phyloP scores from a whole-genome alignment of 2,329 filamentous ascomycete species.

The Exophiala bonariae region DNA sequence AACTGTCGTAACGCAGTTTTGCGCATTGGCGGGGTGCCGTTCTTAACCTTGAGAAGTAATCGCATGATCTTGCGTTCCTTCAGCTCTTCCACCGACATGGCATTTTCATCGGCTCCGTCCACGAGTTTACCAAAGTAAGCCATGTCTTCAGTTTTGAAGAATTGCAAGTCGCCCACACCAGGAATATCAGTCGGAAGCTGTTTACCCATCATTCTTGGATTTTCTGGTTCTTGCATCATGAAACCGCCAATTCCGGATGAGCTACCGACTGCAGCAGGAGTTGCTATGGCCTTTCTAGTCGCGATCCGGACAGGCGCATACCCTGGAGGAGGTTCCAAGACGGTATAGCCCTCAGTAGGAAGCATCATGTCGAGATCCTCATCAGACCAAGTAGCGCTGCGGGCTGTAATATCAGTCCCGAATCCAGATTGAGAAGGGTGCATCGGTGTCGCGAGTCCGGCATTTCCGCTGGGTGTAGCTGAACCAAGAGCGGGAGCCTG shows the following conservation, averaged over 20 bases:
- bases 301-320: conserved; percentile 82
- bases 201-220: conserved; percentile 77
- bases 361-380: conserved; percentile 93
- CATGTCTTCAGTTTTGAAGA: conserved; percentile 99
- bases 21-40: conserved; percentile 96
- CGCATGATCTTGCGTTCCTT: conserved; percentile 99
- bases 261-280: conserved; percentile 63
- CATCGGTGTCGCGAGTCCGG: conserved; percentile 75
- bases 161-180: conserved; percentile 91
- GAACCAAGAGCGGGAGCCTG: conserved; percentile 69
- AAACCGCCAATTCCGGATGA: conserved; percentile 73
- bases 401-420: conserved; percentile 75
- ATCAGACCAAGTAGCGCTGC: conserved; percentile 73
- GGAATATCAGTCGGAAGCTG: conserved; percentile 94
- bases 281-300: conserved; percentile 71
- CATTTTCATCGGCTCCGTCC: conserved; percentile 88
- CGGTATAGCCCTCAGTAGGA: conserved; percentile 87
- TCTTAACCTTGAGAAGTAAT: conserved; percentile 95
- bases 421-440: conserved; percentile 65
- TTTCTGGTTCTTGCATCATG: conserved; percentile 96
- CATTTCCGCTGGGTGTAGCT: conserved; percentile 71
- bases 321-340: conserved; percentile 84
- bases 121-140: conserved; percentile 97
- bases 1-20: conserved; percentile 97
- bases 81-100: conserved; percentile 87